Base-by-base conservation (phyloP, 2,329 filamentous ascomycete species). In the Lasiodiplodia hormozganensis region DNA sequence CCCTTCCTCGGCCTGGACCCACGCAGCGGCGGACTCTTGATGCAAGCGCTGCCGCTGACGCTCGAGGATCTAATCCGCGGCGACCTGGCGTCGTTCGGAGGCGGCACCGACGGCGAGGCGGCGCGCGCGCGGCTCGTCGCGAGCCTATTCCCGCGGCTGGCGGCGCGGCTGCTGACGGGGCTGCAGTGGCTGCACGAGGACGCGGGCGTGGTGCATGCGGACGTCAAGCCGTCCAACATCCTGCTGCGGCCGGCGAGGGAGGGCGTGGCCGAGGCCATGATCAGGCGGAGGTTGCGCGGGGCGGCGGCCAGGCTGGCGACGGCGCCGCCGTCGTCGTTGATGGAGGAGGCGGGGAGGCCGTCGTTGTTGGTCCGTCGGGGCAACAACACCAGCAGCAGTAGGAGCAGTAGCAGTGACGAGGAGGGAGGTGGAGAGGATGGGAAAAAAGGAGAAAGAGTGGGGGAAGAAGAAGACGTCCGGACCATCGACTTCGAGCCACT, bases 141-240 rank as follows among this genome's bases (percentile, higher is more conserved):
- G 7, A 43, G 68, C 4, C 47, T 80, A 3, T 84, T 83, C 65
- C 81, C 82, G 2, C 58, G 69, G n/a, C 73, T 84, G 8, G 80
- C 81, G 0, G 69, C 73, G 28, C 73, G 79, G 43, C 76, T 84
- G 7, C 74, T 83, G 36, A 72, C 74, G 47, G 81, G 80, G 23
- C 74, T 85, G 3, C 75, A 76, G 4, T 84, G 82, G 77, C 71
- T 85, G 34, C 65, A 68, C 67, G 78, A 82, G 57, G 68, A 73
- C 8, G 76, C 78, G 31, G 75, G 75, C 25, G 78, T 82, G 60
- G 76, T 82, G 2, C 80, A 82, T 68, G 82, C 80, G 5, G 83
- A 85, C 68, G 80, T 84, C 74, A 85, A 85, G 72, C 82, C 83
- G 1, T 77, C 77, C 2, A 85, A 85, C 72, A 78, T 85, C 54